Evolutionary conservation across 306 rosid species (phyloP).

Genomic region (Corylus heterophylla): DNA sequence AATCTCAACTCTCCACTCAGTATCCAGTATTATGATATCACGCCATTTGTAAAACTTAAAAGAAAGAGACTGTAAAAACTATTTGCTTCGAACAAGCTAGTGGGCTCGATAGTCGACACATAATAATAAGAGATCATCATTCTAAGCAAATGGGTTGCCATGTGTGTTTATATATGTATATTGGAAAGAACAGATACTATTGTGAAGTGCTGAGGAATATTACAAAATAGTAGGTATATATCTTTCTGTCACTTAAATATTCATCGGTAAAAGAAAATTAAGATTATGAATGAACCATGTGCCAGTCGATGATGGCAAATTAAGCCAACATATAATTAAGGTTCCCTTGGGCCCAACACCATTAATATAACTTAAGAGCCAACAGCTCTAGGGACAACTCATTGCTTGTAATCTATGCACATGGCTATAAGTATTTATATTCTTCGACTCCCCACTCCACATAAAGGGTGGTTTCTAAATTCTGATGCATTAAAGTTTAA

Average conservation of each 20-base stretch:
- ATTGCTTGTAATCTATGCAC: constrained; percentile 40
- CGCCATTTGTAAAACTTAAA: too few species aligned
- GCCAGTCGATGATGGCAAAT: constrained; percentile 24
- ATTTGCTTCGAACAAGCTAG: too few species aligned
- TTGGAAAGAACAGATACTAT: background rate
- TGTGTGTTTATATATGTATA: too few species aligned
- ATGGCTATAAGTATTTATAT: constrained; percentile 31
- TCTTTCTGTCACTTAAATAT: constrained; percentile 28
- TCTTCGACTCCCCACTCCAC: background rate
- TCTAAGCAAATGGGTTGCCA: too few species aligned
- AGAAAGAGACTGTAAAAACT: too few species aligned
- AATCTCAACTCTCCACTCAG: too few species aligned
- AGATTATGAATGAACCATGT: constrained; percentile 30
- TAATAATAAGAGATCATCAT: too few species aligned
- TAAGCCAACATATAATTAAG: constrained; percentile 21
- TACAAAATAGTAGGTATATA: constrained; percentile 11
- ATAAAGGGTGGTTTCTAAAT: constrained; percentile 11
- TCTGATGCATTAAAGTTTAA: background rate
- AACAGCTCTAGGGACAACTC: constrained; percentile 38
- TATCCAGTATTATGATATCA: too few species aligned
- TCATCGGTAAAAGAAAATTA: constrained; percentile 16
- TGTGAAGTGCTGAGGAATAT: background rate
- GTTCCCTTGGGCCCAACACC: constrained; percentile 47
- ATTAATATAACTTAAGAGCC: constrained; percentile 16
- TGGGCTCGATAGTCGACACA: too few species aligned